Base-by-base conservation (phyloP, 1,284 basidiomycete genomes). In the Kalmanozyma brasiliensis region DNA sequence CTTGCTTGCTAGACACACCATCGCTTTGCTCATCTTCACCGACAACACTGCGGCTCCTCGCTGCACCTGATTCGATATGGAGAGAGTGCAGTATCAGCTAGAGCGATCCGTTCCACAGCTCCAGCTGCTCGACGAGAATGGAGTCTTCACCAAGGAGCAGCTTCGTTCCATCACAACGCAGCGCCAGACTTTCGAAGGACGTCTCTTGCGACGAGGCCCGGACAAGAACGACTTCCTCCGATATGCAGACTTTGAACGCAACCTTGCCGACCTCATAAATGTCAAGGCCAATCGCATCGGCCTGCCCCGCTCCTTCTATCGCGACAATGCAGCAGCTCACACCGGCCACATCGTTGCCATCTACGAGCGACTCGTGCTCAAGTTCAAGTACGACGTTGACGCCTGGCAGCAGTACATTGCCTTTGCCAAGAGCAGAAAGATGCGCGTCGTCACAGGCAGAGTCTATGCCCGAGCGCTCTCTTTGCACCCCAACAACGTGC, bases 81-180 rank as follows among this genome's bases (percentile, higher is more conserved):
- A 96, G 86, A 88, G 93, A 70, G 93, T 96, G 0, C 91, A 95
- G 75, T 95, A 91, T 77, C 89, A 94, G 84, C 91, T 95, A 82
- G 94, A 96, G 89, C 89, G 93, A 85, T 94, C 94, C 87, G 90
- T 96, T 86, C 88, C 91, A 53, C 94, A 97, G 88, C 90, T 98
- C 77, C 94, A 93, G 84, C 93, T 96, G 84, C 86, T 97, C 22
- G 89, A 92, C 71, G 88, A 93, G 75, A 93, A 91, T 84, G 88
- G 88, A 63, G 84, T 97, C 56, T 97, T 98, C 83, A 89, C 91
- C 2, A 87, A 90, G 84, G 92, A 92, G 71, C 61, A 82, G 73
- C 61, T 81, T 24, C 61, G 90, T 73, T 87, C 91, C 72, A 93
- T 98, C 71, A 88, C 96, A 76, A 89, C 89, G 82, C 90, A 90